These are phyloP conservation scores for Rhododendron ferrugineum DNA, from an alignment of 148 eudicot genomes.

Conservation along the genomic window DNA sequence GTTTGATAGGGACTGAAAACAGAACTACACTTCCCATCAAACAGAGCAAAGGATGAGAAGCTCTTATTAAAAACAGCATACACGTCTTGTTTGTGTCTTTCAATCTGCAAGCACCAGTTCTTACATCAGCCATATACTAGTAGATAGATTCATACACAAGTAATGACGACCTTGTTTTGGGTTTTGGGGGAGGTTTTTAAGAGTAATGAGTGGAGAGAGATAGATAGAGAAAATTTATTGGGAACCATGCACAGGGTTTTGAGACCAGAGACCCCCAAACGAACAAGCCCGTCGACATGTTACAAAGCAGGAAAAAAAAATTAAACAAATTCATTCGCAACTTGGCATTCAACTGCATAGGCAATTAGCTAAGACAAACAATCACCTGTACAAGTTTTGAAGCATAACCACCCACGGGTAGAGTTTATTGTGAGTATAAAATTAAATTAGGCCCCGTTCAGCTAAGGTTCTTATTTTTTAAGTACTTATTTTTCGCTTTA, in stretches of 20 bases:
- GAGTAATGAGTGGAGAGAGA: neutral
- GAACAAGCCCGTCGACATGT: too few species aligned
- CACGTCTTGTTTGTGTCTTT: neutral
- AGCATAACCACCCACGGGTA: neutral
- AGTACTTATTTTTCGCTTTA: too few species aligned
- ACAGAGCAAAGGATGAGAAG: constrained; percentile 17
- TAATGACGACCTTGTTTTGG: neutral
- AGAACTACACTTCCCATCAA: constrained; percentile 7
- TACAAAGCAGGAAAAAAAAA: neutral
- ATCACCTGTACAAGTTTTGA: neutral
- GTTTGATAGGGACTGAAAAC: constrained; percentile 9
- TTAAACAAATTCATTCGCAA: neutral
- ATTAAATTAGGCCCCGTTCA: neutral
- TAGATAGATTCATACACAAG: neutral
- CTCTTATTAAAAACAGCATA: constrained; percentile 9
- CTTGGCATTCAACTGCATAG: neutral
- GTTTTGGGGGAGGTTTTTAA: too few species aligned
- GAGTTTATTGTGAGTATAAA: neutral
- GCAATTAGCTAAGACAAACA: neutral
- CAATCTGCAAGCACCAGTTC: neutral
- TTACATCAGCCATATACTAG: neutral
- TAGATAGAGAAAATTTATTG: too few species aligned
- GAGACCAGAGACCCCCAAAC: too few species aligned
- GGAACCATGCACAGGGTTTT: too few species aligned
- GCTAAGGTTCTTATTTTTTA: too few species aligned